Evolutionary conservation across 495 filamentous ascomycete genomes (phyloP).

Genomic region (Xylaria bambusicola): DNA sequence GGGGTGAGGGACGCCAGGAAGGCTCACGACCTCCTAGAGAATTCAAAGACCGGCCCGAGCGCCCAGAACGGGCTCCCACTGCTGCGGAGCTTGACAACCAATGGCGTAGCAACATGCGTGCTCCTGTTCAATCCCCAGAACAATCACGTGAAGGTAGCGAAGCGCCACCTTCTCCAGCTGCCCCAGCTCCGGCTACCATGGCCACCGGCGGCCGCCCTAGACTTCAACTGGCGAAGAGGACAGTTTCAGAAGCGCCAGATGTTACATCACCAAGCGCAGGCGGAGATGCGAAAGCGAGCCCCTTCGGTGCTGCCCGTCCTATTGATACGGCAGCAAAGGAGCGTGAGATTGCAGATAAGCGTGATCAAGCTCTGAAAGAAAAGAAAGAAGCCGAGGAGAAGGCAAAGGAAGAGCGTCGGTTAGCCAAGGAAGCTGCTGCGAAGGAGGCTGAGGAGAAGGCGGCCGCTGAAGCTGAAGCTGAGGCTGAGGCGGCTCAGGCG

Average conservation of each 20-base stretch:
- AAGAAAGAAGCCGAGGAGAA: conserved; percentile 91
- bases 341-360: conserved; percentile 86
- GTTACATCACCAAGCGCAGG: conserved; percentile 47
- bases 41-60: conserved; percentile 74
- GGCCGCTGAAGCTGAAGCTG: conserved; percentile 46
- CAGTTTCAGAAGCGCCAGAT: conserved; percentile 70
- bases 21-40: conserved; percentile 82
- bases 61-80: conserved; percentile 71
- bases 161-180: conserved; percentile 66
- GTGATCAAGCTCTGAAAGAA: conserved; percentile 67
- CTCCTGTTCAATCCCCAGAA: conserved; percentile 51
- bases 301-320: conserved; percentile 87
- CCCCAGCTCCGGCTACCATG: conserved; percentile 45
- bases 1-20: conserved; percentile 83
- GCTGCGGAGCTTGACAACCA: conserved; percentile 85
- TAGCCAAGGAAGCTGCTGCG: conserved; percentile 64
- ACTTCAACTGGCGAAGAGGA: conserved; percentile 84
- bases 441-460: conserved; percentile 59
- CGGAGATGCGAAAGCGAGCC: conserved; percentile 77
- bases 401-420: conserved; percentile 69
- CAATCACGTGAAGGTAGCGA: conserved; percentile 61
- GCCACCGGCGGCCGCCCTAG: conserved; percentile 67
- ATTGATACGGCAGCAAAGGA: conserved; percentile 88
- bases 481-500: conserved; percentile 38
- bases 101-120: conserved; percentile 81